These are phyloP conservation scores for Calocybe gambosa DNA, from an alignment of 1,284 basidiomycete species.

Conservation along the genomic window DNA sequence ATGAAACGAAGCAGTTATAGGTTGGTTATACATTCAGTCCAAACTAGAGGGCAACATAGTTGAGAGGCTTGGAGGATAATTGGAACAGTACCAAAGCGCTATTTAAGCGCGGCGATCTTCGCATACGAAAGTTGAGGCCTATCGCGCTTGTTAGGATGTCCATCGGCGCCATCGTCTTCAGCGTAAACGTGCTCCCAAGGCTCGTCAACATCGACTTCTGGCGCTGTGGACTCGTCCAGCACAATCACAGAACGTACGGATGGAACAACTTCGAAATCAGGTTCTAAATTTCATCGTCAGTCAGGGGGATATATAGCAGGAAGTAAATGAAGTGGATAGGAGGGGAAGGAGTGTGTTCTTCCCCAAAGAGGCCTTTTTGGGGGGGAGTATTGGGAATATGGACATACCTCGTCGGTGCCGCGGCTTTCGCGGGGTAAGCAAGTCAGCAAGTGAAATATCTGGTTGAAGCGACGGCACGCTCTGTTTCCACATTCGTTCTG, in stretches of 20 bases:
- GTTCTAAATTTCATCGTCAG: constrained; percentile 19
- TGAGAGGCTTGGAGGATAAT: background rate
- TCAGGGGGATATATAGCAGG: background rate
- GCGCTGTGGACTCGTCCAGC: constrained; percentile 37
- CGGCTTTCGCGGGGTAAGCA: constrained; percentile 34
- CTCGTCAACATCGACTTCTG: constrained; percentile 38
- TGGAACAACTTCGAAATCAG: constrained; percentile 51
- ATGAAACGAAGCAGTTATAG: too few relatives aligned
- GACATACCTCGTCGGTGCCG: constrained; percentile 34
- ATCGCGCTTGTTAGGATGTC: background rate
- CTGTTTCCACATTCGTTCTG: background rate
- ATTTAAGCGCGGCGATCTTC: constrained; percentile 19
- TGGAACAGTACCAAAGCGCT: background rate
- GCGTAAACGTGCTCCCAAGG: constrained; percentile 48
- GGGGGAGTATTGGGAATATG: constrained; percentile 1
- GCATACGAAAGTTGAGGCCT: constrained; percentile 21
- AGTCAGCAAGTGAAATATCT: constrained; percentile 40
- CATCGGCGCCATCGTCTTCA: constrained; percentile 24
- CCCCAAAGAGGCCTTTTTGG: background rate
- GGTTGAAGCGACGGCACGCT: constrained; percentile 8
- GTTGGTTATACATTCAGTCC: background rate
- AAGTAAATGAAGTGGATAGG: background rate
- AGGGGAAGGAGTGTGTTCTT: constrained; percentile 3
- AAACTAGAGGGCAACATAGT: too few relatives aligned
- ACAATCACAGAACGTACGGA: constrained; percentile 46